phyloP scores from a whole-genome alignment of 176 grass and related monocot species.

The Juncus inflexus region DNA sequence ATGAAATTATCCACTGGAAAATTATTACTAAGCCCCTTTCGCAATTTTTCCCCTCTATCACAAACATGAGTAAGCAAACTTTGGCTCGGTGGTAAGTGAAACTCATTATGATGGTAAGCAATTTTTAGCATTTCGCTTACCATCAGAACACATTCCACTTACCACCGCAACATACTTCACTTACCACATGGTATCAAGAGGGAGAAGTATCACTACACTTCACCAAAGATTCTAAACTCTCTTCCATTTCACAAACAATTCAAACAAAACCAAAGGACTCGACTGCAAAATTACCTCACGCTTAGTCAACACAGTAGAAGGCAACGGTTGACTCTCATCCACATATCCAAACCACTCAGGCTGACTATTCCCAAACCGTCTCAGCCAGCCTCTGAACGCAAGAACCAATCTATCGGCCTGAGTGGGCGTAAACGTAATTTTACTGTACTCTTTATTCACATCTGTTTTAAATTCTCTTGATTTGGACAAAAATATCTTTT shows the following conservation, averaged over 20 bases:
- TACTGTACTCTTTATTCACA: constrained; percentile 95
- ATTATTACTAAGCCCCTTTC: too few species aligned
- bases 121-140: too few species aligned
- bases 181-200: too few species aligned
- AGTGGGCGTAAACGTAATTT: constrained; percentile 91
- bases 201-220: too few species aligned
- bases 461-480: constrained; percentile 58
- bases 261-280: background rate
- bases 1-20: too few species aligned
- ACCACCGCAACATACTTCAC: too few species aligned
- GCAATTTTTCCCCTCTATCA: too few species aligned
- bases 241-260: background rate
- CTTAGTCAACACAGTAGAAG: constrained; percentile 77
- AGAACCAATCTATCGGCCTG: constrained; percentile 93
- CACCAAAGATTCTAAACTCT: too few species aligned
- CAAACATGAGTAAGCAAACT: too few species aligned
- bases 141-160: too few species aligned
- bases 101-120: too few species aligned
- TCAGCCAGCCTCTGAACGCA: constrained; percentile 81
- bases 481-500: constrained; percentile 77
- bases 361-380: constrained; percentile 79
- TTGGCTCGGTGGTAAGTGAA: too few species aligned
- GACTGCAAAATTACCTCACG: constrained; percentile 50
- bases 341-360: constrained; percentile 89
- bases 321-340: constrained; percentile 46